A percentile compares a stretch with the other conserved stretches of the same genome.
phyloP scores from a whole-genome alignment of 1,284 basidiomycete species.

The Microbotryum scabiosae region DNA sequence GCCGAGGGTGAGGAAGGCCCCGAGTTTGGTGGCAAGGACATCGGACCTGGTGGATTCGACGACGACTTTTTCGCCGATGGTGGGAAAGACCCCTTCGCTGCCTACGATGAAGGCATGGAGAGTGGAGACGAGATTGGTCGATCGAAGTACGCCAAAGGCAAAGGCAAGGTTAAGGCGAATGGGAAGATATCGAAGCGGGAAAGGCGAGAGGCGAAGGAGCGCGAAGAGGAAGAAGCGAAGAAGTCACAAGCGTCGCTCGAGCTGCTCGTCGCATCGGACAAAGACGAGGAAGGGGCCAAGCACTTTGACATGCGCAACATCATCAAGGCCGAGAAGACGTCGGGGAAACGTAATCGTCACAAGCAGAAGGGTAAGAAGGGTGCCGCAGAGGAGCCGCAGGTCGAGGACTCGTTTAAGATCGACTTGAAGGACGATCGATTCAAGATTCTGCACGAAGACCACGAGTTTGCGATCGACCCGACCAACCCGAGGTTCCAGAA shows the following conservation, averaged over 20 bases:
- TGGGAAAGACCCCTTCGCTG: constrained; percentile 58
- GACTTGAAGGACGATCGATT: constrained; percentile 85
- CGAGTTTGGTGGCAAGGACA: constrained; percentile 25
- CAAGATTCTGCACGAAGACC: constrained; percentile 76
- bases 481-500: constrained; percentile 91
- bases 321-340: constrained; percentile 68
- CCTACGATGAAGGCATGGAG: constrained; percentile 40
- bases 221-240: constrained; percentile 21
- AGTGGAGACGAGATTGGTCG: constrained; percentile 20
- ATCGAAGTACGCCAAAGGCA: constrained; percentile 17
- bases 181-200: constrained; percentile 37
- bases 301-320: constrained; percentile 92
- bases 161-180: constrained; percentile 35
- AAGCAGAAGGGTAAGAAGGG: constrained; percentile 50
- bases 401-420: constrained; percentile 57
- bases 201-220: constrained; percentile 22
- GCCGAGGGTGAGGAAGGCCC: constrained; percentile 7
- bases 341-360: constrained; percentile 44
- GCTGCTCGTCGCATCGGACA: constrained; percentile 54
- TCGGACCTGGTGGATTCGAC: constrained; percentile 30
- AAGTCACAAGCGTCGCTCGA: constrained; percentile 54
- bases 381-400: constrained; percentile 53
- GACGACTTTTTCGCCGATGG: constrained; percentile 33
- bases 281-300: constrained; percentile 47
- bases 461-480: constrained; percentile 90